Conservation (phyloP, 2,329 filamentous ascomycete genomes). For the Huntiella bhutanensis region DNA sequence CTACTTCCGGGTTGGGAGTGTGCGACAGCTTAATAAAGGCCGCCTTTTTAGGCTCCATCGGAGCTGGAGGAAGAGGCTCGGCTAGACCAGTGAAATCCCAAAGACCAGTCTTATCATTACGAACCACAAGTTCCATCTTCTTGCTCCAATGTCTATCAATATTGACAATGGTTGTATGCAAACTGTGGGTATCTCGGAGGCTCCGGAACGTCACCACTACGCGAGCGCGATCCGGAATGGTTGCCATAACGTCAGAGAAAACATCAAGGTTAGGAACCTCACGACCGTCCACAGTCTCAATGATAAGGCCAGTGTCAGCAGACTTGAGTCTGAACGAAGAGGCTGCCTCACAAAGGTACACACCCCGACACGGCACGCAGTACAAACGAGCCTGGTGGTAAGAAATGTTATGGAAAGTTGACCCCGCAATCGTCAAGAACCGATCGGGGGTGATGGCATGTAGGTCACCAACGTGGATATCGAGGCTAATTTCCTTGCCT, state of each 20-base stretch:
- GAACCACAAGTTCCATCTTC: slow-evolving; percentile 80
- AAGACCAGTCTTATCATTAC: slow-evolving; percentile 74
- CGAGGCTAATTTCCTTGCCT: slow-evolving; percentile 68
- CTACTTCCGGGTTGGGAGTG: slow-evolving; percentile 73
- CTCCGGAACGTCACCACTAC: slow-evolving; percentile 95
- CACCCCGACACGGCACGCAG: slow-evolving; percentile 76
- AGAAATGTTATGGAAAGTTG: slow-evolving; percentile 86
- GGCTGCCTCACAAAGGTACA: slow-evolving; percentile 86
- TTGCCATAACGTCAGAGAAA: slow-evolving; percentile 81
- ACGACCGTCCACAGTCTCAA: slow-evolving; percentile 82
- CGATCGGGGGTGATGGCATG: slow-evolving; percentile 91
- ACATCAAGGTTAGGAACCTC: slow-evolving; percentile 72
- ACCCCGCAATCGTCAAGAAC: slow-evolving; percentile 85
- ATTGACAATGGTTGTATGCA: slow-evolving; percentile 81
- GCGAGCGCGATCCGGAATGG: slow-evolving; percentile 61
- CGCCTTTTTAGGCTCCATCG: slow-evolving; percentile 56
- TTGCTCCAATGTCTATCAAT: slow-evolving; percentile 91
- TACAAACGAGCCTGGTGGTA: slow-evolving; percentile 96
- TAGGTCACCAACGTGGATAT: slow-evolving; percentile 70
- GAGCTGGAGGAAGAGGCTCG: slow-evolving; percentile 56
- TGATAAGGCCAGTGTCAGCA: slow-evolving; percentile 78
- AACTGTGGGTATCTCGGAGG: slow-evolving; percentile 79
- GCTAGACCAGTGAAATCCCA: slow-evolving; percentile 89
- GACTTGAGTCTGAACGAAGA: slow-evolving; percentile 92
- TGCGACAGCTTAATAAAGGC: slow-evolving; percentile 86